Evolutionary conservation across 805 yeast species (phyloP).

Genomic region (Candida pini): DNA sequence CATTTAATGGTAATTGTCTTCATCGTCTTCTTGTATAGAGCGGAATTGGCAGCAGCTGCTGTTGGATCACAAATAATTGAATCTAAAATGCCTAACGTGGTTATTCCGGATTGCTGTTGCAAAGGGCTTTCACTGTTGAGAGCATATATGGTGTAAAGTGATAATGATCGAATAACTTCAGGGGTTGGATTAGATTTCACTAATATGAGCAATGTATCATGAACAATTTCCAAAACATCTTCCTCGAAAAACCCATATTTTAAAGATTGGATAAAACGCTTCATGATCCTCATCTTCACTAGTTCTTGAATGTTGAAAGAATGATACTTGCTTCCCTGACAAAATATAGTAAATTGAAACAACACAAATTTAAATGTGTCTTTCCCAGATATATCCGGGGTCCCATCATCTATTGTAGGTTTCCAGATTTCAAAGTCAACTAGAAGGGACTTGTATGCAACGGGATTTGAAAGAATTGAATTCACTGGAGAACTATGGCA

Average conservation of each 20-base stretch:
- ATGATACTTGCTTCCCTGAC: slow-evolving; percentile 46
- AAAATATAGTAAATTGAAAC: slow-evolving; percentile 52
- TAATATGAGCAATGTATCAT: slow-evolving; percentile 34
- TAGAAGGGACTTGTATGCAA: slow-evolving; percentile 53
- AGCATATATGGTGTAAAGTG: slow-evolving; percentile 46
- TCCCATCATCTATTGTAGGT: slow-evolving; percentile 14
- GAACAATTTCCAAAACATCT: slow-evolving; percentile 32
- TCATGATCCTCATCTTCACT: slow-evolving; percentile 41
- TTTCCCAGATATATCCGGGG: slow-evolving; percentile 17
- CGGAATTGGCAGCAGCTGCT: slow-evolving; percentile 5
- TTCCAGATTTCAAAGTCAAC: slow-evolving; percentile 62
- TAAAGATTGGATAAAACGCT: slow-evolving; percentile 43
- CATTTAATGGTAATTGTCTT: slow-evolving; percentile 61
- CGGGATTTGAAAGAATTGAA: slow-evolving; percentile 50
- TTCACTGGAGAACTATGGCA: slow-evolving; percentile 43
- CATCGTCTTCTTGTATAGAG: slow-evolving; percentile 34
- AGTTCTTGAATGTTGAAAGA: slow-evolving; percentile 49
- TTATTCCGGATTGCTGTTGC: slow-evolving; percentile 28
- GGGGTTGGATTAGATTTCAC: slow-evolving; percentile 45
- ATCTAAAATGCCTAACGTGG: slow-evolving; percentile 33
- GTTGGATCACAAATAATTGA: slow-evolving; percentile 39
- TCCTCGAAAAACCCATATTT: slow-evolving; percentile 35
- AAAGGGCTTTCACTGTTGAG: slow-evolving; percentile 26
- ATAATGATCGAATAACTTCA: slow-evolving; percentile 48
- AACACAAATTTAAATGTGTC: slow-evolving; percentile 49